These are phyloP conservation scores for Scenedesmus sp. DNA, from an alignment of 163 green algal genomes.

Conservation along the genomic window DNA sequence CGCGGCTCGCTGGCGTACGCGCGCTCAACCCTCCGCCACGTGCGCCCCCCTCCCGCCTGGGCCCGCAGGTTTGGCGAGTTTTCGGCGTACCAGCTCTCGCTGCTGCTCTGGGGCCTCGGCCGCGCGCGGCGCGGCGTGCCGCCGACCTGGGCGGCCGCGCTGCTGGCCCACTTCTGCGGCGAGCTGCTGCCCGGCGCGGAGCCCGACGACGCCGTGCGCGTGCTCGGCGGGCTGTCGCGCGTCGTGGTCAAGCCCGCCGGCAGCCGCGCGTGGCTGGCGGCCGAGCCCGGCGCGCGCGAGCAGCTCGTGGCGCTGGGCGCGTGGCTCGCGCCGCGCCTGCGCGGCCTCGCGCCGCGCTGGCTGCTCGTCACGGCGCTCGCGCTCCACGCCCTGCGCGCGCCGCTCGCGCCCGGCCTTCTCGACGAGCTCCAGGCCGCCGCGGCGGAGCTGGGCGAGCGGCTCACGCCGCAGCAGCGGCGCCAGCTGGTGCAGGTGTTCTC, in stretches of 20 bases:
- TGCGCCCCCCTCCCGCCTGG: background rate
- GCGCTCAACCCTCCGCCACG: background rate
- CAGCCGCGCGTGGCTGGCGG: background rate
- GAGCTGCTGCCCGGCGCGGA: conserved; percentile 7
- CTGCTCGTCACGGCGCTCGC: conserved; percentile 15
- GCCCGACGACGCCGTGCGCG: background rate
- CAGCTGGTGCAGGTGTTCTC: background rate
- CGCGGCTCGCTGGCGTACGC: no score
- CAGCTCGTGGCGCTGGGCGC: conserved; percentile 8
- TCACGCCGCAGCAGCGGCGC: background rate
- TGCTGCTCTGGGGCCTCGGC: conserved; percentile 26
- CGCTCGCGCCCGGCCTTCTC: background rate
- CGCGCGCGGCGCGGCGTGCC: background rate
- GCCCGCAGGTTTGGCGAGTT: conserved; percentile 14
- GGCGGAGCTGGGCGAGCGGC: conserved; percentile 8
- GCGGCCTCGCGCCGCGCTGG: background rate
- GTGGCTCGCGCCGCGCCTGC: conserved; percentile 16
- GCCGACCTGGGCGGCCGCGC: background rate
- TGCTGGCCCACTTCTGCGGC: conserved; percentile 3
- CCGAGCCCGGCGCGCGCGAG: background rate
- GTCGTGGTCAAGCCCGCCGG: conserved; percentile 4
- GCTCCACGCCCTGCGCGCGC: background rate
- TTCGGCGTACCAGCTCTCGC: conserved; percentile 14
- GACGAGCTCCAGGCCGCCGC: background rate
- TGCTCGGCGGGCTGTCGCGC: background rate